Evolutionary conservation across 108 stramenopile genomes (phyloP).

Genomic region (Nitzschia inconspicua): DNA sequence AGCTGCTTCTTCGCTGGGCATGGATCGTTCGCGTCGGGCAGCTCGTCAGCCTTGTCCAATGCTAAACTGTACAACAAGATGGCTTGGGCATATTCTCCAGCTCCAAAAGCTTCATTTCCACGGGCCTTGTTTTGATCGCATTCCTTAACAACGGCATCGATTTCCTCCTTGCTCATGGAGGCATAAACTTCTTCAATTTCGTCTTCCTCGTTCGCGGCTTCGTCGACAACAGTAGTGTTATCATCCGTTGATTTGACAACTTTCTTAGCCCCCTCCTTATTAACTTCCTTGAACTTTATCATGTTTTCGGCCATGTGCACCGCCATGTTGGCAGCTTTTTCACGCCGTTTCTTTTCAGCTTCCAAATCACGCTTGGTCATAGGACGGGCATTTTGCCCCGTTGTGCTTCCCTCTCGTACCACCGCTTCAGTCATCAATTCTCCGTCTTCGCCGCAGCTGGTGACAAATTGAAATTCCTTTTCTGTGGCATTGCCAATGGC

Average conservation of each 20-base stretch:
- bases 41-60: constrained; percentile 77
- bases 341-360: constrained; percentile 38
- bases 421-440: constrained; percentile 71
- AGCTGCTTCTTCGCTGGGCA: constrained; percentile 27
- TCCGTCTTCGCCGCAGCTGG: constrained; percentile 50
- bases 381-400: constrained; percentile 57
- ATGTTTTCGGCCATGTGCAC: constrained; percentile 38
- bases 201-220: constrained; percentile 38
- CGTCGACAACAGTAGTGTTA: not conserved
- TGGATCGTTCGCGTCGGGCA: constrained; percentile 34
- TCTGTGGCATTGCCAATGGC: constrained; percentile 64
- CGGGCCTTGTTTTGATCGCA: constrained; percentile 78
- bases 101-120: constrained; percentile 84
- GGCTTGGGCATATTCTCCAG: constrained; percentile 89
- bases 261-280: constrained; percentile 19
- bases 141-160: constrained; percentile 61
- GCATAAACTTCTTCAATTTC: constrained; percentile 66
- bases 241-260: constrained; percentile 19
- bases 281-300: constrained; percentile 39
- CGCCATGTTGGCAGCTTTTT: constrained; percentile 40
- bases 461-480: constrained; percentile 87
- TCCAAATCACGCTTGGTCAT: constrained; percentile 68
- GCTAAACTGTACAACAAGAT: constrained; percentile 80
- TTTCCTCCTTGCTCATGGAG: constrained; percentile 57
- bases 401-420: constrained; percentile 50